Conservation (phyloP, 331 rosid species). For the Prunus yedoensis region DNA sequence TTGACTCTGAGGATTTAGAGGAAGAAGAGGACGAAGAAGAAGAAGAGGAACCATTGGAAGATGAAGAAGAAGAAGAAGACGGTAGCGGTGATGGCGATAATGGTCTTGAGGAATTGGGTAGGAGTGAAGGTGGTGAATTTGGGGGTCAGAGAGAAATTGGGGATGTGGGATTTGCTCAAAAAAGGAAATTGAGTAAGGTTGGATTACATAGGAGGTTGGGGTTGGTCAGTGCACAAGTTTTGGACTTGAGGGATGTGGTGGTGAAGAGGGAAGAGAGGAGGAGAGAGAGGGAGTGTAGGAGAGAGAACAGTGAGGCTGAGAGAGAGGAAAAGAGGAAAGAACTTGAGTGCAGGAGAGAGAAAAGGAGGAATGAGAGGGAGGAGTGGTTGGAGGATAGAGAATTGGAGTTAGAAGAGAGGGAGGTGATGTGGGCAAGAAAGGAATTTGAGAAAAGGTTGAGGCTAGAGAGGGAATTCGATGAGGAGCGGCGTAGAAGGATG, state of each 20-base stretch:
- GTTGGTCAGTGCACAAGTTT: conserved; percentile 39
- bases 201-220: conserved; percentile 42
- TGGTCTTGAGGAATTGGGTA: conserved; percentile 25
- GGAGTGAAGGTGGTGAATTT: conserved; percentile 34
- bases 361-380: conserved; percentile 37
- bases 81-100: conserved; percentile 9
- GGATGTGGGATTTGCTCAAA: conserved; percentile 24
- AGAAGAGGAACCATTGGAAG: conserved; percentile 32
- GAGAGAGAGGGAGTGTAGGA: conserved; percentile 61
- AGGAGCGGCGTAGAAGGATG: conserved; percentile 58
- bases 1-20: conserved; percentile 43
- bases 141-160: conserved; percentile 24
- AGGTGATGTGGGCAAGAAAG: conserved; percentile 45
- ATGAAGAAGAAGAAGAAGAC: conserved; percentile 21
- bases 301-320: conserved; percentile 48
- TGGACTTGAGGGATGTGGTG: conserved; percentile 57
- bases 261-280: conserved; percentile 75
- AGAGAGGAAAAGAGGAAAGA: conserved; percentile 52
- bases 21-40: conserved; percentile 46
- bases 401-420: conserved; percentile 69
- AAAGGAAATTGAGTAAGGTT: conserved; percentile 40
- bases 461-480: conserved; percentile 52
- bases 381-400: conserved; percentile 54
- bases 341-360: conserved; percentile 40
- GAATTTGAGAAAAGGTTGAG: conserved; percentile 57